phyloP scores from a whole-genome alignment of 495 filamentous ascomycete species.

The Mytilinidion resinicola region DNA sequence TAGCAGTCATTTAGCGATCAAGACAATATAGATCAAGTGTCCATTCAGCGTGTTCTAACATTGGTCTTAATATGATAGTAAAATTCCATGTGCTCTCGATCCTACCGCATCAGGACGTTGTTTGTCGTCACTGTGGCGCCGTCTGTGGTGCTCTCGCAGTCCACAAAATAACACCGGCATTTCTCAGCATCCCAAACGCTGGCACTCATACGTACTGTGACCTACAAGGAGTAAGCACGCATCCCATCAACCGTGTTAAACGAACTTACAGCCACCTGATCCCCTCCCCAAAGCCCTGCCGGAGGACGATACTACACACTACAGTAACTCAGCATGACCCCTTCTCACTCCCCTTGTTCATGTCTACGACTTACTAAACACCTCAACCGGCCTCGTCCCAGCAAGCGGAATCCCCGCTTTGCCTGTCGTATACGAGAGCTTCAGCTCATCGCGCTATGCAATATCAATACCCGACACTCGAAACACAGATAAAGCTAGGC shows the following conservation, averaged over 20 bases:
- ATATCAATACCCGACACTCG: background rate
- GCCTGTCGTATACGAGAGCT: background rate
- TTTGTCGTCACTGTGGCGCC: too few species aligned
- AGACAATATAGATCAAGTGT: too few species aligned
- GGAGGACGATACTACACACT: constrained; percentile 9
- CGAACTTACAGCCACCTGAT: constrained; percentile 1
- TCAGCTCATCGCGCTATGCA: background rate
- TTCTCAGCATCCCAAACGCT: too few species aligned
- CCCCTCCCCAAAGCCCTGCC: constrained; percentile 5
- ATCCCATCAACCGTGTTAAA: too few species aligned
- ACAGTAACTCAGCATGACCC: background rate
- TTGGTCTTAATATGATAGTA: too few species aligned
- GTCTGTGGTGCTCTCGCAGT: too few species aligned
- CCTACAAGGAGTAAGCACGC: background rate
- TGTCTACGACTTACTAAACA: background rate
- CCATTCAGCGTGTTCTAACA: too few species aligned
- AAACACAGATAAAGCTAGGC: background rate
- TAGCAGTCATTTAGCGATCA: too few species aligned
- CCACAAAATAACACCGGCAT: too few species aligned
- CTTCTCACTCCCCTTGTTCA: background rate
- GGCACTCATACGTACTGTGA: background rate
- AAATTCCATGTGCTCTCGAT: too few species aligned
- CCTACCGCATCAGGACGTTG: too few species aligned
- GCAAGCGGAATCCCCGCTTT: background rate
- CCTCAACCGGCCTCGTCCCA: background rate